These are phyloP conservation scores for Vinca minor DNA, from an alignment of 257 asterid genomes.

Conservation along the genomic window DNA sequence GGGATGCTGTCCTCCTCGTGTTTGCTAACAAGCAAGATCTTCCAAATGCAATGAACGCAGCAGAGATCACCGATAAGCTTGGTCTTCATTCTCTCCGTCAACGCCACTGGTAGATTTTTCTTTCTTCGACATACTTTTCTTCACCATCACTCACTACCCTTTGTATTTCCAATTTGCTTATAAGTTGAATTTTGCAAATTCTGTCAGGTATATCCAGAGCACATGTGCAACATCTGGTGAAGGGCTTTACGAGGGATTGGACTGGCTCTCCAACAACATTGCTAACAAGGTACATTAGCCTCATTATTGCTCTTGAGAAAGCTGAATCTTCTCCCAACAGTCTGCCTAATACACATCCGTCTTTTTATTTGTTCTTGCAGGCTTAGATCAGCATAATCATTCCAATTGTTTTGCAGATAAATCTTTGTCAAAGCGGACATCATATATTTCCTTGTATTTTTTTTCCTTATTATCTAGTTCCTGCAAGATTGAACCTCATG, in stretches of 20 bases:
- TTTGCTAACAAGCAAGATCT: conserved; percentile 71
- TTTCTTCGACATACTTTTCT: background rate
- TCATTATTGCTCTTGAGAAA: background rate
- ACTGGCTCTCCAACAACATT: conserved; percentile 64
- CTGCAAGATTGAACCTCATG: conserved; percentile 12
- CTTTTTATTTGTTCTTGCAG: conserved; percentile 23
- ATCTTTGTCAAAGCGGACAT: conserved; percentile 25
- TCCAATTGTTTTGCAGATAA: conserved; percentile 22
- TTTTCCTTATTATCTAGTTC: conserved; percentile 3
- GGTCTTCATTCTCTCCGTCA: conserved; percentile 61
- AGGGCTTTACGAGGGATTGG: conserved; percentile 56
- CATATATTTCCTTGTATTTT: conserved; percentile 15
- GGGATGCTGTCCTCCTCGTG: conserved; percentile 63
- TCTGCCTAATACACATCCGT: background rate
- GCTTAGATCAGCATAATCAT: conserved; percentile 22
- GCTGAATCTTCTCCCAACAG: background rate
- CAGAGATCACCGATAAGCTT: conserved; percentile 61
- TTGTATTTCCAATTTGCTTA: background rate
- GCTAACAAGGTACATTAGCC: conserved; percentile 35
- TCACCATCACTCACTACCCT: background rate
- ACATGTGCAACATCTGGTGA: conserved; percentile 62
- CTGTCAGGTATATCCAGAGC: conserved; percentile 55
- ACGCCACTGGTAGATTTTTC: conserved; percentile 41
- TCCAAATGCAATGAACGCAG: conserved; percentile 66
- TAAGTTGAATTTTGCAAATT: background rate